These are phyloP conservation scores for Ceratocystis cacaofunesta DNA, from an alignment of 2,329 filamentous ascomycete genomes.

Conservation along the genomic window DNA sequence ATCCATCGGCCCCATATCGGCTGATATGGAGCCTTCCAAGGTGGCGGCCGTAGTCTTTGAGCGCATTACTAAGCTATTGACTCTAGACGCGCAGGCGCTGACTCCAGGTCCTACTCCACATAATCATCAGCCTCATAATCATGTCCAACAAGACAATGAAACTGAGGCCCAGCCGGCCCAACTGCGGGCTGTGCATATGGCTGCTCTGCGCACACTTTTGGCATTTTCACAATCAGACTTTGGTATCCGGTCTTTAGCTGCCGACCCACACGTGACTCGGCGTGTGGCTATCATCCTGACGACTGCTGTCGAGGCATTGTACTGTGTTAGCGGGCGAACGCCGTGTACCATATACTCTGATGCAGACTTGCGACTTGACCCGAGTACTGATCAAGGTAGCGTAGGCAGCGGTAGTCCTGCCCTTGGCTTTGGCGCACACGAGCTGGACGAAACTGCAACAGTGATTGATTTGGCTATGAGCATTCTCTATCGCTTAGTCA, in stretches of 20 bases:
- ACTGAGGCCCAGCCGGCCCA: slow-evolving; percentile 22
- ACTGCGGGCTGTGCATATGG: slow-evolving; percentile 31
- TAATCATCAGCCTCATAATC: slow-evolving; percentile 26
- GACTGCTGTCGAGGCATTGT: slow-evolving; percentile 57
- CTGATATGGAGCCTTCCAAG: slow-evolving; percentile 29
- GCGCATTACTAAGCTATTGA: slow-evolving; percentile 47
- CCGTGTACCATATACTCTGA: slow-evolving; percentile 1
- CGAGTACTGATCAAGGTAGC: neutral
- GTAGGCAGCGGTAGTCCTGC: slow-evolving; percentile 25
- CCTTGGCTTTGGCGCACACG: slow-evolving; percentile 19
- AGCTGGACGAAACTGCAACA: neutral
- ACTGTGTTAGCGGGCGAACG: slow-evolving; percentile 29
- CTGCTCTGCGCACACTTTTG: slow-evolving; percentile 38
- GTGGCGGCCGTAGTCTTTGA: slow-evolving; percentile 40
- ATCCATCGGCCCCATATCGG: slow-evolving; percentile 51
- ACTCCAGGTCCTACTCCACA: slow-evolving; percentile 29
- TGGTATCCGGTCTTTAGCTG: slow-evolving; percentile 49
- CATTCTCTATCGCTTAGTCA: slow-evolving; percentile 8
- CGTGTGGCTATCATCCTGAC: slow-evolving; percentile 53
- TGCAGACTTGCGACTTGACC: neutral
- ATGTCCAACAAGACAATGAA: slow-evolving; percentile 17
- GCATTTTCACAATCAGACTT: slow-evolving; percentile 48
- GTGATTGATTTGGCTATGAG: slow-evolving; percentile 20
- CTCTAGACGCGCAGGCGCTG: slow-evolving; percentile 20
- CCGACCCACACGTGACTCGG: slow-evolving; percentile 55